These are phyloP conservation scores for Aspergillus pseudoterreus DNA, from an alignment of 2,329 filamentous ascomycete genomes.

Conservation along the genomic window DNA sequence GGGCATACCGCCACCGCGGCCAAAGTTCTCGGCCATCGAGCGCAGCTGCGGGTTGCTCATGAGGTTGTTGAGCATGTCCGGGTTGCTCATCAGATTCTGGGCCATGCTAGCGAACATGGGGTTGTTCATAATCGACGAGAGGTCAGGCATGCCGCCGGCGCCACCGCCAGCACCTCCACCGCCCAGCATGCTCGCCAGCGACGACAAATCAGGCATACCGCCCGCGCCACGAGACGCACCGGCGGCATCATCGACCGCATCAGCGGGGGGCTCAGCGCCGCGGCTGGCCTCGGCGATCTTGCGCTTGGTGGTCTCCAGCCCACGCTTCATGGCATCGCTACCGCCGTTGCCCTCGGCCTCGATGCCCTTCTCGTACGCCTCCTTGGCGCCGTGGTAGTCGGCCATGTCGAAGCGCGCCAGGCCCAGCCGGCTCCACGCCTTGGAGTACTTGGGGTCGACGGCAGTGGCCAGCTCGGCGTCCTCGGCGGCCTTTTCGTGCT, in stretches of 20 bases:
- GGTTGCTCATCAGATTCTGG: conserved; percentile 95
- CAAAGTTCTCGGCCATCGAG: conserved; percentile 81
- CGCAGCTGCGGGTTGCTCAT: conserved; percentile 91
- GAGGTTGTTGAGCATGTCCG: conserved; percentile 82
- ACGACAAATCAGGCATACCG: conserved; percentile 68
- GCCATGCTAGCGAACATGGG: conserved; percentile 98
- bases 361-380: conserved; percentile 90
- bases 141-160: conserved; percentile 75
- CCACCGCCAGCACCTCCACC: conserved; percentile 56
- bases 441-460: conserved; percentile 89
- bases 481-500: conserved; percentile 77
- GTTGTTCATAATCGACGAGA: conserved; percentile 87
- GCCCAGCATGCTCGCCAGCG: conserved; percentile 70
- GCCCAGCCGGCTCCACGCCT: conserved; percentile 92
- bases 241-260: conserved; percentile 49
- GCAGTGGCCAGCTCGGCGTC: conserved; percentile 89
- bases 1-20: conserved; percentile 75
- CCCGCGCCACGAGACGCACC: conserved; percentile 45
- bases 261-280: conserved; percentile 48
- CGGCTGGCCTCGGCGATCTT: conserved; percentile 75
- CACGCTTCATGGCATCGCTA: conserved; percentile 96
- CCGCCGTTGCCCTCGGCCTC: conserved; percentile 91
- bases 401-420: conserved; percentile 88
- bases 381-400: conserved; percentile 86
- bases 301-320: conserved; percentile 87